These are phyloP conservation scores for Chrysanthemum makinoi DNA, from an alignment of 129 eudicot genomes.

Conservation along the genomic window DNA sequence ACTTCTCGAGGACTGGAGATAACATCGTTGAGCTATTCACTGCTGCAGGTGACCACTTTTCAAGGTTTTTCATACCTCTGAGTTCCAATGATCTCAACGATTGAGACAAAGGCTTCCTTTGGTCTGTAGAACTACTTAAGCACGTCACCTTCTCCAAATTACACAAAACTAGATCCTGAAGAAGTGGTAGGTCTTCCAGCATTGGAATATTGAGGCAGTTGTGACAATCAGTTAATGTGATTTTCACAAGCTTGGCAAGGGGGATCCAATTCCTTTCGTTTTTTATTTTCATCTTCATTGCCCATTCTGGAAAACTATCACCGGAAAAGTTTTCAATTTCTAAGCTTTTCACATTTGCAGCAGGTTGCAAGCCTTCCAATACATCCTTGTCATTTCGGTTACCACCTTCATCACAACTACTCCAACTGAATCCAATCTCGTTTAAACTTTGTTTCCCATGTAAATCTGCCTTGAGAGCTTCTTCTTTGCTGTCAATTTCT, in stretches of 20 bases:
- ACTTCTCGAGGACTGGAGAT: not conserved
- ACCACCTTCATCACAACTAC: not conserved
- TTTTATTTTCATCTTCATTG: not conserved
- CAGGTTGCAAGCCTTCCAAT: not conserved
- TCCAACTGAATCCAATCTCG: not conserved
- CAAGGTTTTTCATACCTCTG: not conserved
- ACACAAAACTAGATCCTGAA: not conserved
- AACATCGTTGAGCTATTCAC: not conserved
- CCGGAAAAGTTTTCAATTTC: not conserved
- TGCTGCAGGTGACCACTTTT: not conserved
- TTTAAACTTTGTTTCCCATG: no score
- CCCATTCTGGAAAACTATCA: not conserved
- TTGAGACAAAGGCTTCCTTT: not conserved
- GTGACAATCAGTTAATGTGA: no score
- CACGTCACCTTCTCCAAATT: not conserved
- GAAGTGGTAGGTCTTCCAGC: not conserved
- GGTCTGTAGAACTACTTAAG: not conserved
- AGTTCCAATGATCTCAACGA: not conserved
- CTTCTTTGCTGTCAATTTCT: not conserved
- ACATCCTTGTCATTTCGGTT: not conserved
- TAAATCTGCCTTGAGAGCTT: no score
- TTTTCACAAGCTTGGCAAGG: no score
- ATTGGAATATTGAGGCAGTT: no score
- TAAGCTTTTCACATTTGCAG: not conserved
- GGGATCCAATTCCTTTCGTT: not conserved